Percentiles rank a stretch among this genome's conserved stretches.
Evolutionary conservation across 164 flowering plant species (phyloP).

Genomic region (Aristolochia fimbriata): DNA sequence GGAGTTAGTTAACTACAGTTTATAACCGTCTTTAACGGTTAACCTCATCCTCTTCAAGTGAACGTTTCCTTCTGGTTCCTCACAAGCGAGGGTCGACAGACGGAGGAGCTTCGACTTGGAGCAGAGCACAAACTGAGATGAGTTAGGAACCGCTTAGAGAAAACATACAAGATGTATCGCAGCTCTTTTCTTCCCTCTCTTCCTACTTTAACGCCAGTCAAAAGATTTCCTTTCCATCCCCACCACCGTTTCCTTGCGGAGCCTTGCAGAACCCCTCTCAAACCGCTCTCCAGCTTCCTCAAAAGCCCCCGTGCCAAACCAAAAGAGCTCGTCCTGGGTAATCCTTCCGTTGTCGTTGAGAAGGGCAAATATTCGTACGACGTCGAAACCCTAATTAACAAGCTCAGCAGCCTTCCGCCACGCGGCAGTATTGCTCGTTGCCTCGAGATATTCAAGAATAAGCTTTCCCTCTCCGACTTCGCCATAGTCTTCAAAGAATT

Average conservation of each 20-base stretch:
- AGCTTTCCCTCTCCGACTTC: slow-evolving; percentile 77
- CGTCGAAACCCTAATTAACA: slow-evolving; percentile 85
- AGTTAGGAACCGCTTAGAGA: too few species aligned
- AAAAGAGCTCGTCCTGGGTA: slow-evolving; percentile 57
- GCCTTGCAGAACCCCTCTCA: neutral
- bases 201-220: neutral
- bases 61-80: neutral
- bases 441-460: slow-evolving; percentile 70
- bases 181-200: neutral
- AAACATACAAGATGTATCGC: neutral
- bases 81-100: neutral
- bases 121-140: too few species aligned
- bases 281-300: neutral
- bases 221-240: neutral
- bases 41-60: neutral
- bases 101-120: too few species aligned
- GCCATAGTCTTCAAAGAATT: slow-evolving; percentile 79
- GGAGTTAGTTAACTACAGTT: neutral
- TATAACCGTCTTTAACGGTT: neutral
- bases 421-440: slow-evolving; percentile 93
- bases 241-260: neutral
- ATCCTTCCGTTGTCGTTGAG: slow-evolving; percentile 70
- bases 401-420: slow-evolving; percentile 84
- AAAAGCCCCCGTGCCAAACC: slow-evolving; percentile 31
- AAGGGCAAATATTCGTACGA: slow-evolving; percentile 93